Base-by-base conservation (phyloP, 2,329 filamentous ascomycete genomes). In the Colletotrichum tanaceti region DNA sequence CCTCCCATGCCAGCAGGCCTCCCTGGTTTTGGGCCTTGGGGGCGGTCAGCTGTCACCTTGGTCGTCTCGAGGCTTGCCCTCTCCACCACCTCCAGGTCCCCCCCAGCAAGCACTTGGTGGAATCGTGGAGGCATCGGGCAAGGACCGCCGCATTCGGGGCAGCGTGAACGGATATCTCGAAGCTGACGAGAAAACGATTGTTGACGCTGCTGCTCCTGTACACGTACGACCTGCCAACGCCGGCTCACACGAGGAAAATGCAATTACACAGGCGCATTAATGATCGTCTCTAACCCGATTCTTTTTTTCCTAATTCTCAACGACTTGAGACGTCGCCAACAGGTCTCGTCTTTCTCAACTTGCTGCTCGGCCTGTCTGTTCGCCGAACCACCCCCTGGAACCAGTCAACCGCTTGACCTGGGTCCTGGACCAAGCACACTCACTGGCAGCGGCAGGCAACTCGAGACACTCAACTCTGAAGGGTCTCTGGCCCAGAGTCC, bases 321-420 rank as follows among this genome's bases (percentile, higher is more conserved):
- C 46, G 44, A 68, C 62, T 55, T 68, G 65, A 68, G 62, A 68
- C 65, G 46, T 41, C 28, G 14, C 47, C 43, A 22, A 55, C 46
- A 35, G 58, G 50, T 53, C 58, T 52, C 28, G 28, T 9, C 28
- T 28, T 28, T 28, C 28, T 9, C 28, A 28, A 47, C 41, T 18
- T 18, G 28, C 32, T 46, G 28, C 28, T 28, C 47, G 24, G 22
- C 46, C 46, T 16, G 16, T 6, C 41, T 18, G 16, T 14, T 49
- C 22, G 28, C 24, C 13, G 20, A 41, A 20, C n/a, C 50, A n/a
- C n/a, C n/a, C 28, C 59, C 59, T 52, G 38, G 35, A 20, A 14
- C 28, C 52, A 44, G 60, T 58, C 65, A 47, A 47, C 41, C 47
- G 53, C 38, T 24, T 24, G 58, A 14, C 53, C 64, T 28, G 28